These are phyloP conservation scores for Erythrophleum fordii DNA, from an alignment of 306 rosid species.

Conservation along the genomic window DNA sequence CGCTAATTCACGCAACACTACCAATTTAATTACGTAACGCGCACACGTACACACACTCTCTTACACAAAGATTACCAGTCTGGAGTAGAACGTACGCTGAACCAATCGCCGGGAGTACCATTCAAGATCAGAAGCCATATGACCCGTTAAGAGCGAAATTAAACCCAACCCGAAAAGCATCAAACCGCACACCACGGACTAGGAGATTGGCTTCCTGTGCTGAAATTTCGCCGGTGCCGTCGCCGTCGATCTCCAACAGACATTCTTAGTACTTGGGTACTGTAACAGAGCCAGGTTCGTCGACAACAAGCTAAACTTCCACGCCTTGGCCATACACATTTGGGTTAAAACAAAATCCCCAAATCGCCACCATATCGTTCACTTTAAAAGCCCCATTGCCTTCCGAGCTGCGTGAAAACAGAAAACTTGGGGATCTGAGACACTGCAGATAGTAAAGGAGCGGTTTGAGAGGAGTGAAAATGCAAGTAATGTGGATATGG, in stretches of 20 bases:
- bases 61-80: constrained; percentile 40
- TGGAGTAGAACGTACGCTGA: constrained; percentile 62
- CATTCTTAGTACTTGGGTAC: constrained; percentile 48
- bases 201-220: constrained; percentile 57
- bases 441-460: not conserved
- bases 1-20: not conserved
- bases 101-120: constrained; percentile 87
- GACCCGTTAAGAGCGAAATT: constrained; percentile 87
- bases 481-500: constrained; percentile 1
- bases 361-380: constrained; percentile 32
- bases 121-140: constrained; percentile 92
- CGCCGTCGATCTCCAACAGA: constrained; percentile 54
- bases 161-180: constrained; percentile 86
- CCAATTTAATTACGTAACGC: not conserved
- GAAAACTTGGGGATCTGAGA: not conserved
- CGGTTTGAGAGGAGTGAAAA: not conserved
- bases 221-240: constrained; percentile 39
- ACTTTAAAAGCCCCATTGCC: constrained; percentile 16
- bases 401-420: not conserved
- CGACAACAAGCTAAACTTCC: constrained; percentile 63
- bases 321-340: constrained; percentile 61
- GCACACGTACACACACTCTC: not conserved
- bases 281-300: constrained; percentile 73
- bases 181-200: constrained; percentile 71
- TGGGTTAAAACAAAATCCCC: constrained; percentile 35